Base-by-base conservation (phyloP, 108 stramenopile species). In the Pelagomonas calceolata region DNA sequence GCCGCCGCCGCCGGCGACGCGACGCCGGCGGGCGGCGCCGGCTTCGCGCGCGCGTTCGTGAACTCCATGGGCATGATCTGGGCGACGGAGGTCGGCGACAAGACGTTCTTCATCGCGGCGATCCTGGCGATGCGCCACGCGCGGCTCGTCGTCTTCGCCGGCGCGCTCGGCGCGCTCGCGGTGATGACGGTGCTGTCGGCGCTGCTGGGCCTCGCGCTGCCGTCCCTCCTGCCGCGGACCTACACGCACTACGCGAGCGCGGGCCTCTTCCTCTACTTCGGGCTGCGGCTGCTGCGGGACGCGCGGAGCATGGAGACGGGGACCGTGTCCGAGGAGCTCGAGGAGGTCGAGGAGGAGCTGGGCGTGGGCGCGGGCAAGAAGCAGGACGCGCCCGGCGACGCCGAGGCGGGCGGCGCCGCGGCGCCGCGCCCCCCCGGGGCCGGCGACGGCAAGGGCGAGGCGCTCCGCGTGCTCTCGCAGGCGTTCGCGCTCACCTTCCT, bases 61-160 rank as follows among this genome's bases (percentile, higher is more conserved):
- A 79, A 82, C 35, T 81, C 82, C 34, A 82, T 89, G 66, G 88
- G 90, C 70, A 89, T 98, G 76, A 98, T 98, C 70, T 78, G 98
- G 30, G 97, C 97, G 33, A 97, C 99, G 0, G 99, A 99, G 86
- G 92, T 99, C 68, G 99, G 99, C 15, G 99, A 99, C 87, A 98
- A 99, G 81, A 99, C 99, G 31, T 99, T 99, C 75, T 98, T 98
- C 84, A 97, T 99, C 76, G 99, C 99, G 14, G 99, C 96, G 26
- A 89, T 99, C n/a, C 74, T 99, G 66, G 89, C 88, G 63, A 96
- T 98, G 93, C 83, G 90, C 66, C 83, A 95, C 82, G 73, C 46
- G 37, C 85, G 97, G 34, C 73, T 88, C 43, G 89, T 94, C 0
- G 94, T 98, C 31, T 98, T 97, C 78, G 73, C 74, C 17, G 99